Percentiles rank a stretch among this genome's conserved stretches.
These are phyloP conservation scores for Colletotrichum sp. DNA, from an alignment of 2,329 filamentous ascomycete genomes.

Conservation along the genomic window DNA sequence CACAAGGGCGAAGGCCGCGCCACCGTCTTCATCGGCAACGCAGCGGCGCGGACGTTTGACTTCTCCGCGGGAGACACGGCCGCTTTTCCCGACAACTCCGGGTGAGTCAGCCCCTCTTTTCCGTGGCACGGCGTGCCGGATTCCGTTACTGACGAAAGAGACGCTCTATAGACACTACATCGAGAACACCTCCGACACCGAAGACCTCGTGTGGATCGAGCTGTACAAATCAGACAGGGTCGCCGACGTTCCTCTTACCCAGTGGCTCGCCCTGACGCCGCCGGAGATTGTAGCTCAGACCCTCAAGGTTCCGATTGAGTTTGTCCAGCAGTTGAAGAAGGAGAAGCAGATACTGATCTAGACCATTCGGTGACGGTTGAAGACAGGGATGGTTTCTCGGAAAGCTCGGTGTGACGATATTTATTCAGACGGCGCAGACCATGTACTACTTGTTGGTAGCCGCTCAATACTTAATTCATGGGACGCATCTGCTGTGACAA, in stretches of 20 bases:
- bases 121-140: too few species aligned
- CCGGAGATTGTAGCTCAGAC: slow-evolving; percentile 64
- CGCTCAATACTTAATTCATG: background rate
- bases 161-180: slow-evolving; percentile 62
- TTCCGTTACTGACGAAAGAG: background rate
- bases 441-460: background rate
- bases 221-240: slow-evolving; percentile 73
- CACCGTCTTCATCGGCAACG: slow-evolving; percentile 68
- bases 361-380: background rate
- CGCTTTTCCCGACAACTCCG: slow-evolving; percentile 69
- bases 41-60: slow-evolving; percentile 69
- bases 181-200: slow-evolving; percentile 68
- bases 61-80: slow-evolving; percentile 71
- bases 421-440: background rate
- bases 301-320: slow-evolving; percentile 61
- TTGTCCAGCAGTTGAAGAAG: slow-evolving; percentile 64
- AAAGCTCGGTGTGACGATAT: background rate
- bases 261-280: slow-evolving; percentile 74
- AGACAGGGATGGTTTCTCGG: background rate
- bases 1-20: slow-evolving; percentile 65
- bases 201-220: slow-evolving; percentile 72
- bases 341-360: slow-evolving; percentile 64
- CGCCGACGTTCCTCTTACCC: slow-evolving; percentile 68
- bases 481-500: background rate
- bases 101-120: slow-evolving; percentile 36